These are phyloP conservation scores for Dimocarpus longan DNA, from an alignment of 345 rosid genomes.

Conservation along the genomic window DNA sequence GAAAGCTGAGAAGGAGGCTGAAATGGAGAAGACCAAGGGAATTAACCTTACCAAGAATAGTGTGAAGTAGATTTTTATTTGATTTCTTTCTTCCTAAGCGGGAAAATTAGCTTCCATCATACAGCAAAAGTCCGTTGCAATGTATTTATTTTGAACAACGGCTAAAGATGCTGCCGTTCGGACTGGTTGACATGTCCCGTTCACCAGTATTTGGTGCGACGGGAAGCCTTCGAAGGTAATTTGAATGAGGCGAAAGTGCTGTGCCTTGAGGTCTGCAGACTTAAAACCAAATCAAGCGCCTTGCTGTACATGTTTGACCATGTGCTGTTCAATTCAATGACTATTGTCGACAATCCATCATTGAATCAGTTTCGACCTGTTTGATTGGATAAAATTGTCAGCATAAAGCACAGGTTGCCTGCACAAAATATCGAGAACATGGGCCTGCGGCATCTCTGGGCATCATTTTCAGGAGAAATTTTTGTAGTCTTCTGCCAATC, in stretches of 20 bases:
- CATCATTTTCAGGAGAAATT: constrained; percentile 18
- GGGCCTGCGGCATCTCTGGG: constrained; percentile 17
- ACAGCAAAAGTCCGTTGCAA: constrained; percentile 28
- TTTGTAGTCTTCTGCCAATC: constrained; percentile 28
- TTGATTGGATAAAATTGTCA: constrained; percentile 9
- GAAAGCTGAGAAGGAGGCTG: constrained; percentile 92
- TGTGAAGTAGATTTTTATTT: constrained; percentile 46
- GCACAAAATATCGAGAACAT: constrained; percentile 15
- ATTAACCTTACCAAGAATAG: constrained; percentile 59
- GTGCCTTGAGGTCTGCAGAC: constrained; percentile 24
- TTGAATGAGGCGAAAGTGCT: constrained; percentile 7
- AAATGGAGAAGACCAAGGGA: constrained; percentile 87
- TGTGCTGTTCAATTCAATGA: constrained; percentile 14
- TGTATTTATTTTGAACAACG: constrained; percentile 13
- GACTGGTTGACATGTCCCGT: constrained; percentile 20
- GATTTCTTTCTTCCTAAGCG: constrained; percentile 15
- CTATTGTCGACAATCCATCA: not conserved
- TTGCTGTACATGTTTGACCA: constrained; percentile 11
- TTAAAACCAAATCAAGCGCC: constrained; percentile 9
- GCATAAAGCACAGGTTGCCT: constrained; percentile 11
- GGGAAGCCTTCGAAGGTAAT: constrained; percentile 22
- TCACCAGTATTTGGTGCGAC: constrained; percentile 20
- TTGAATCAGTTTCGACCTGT: not conserved
- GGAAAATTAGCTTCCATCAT: constrained; percentile 28
- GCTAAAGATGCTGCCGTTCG: constrained; percentile 24